Evolutionary conservation across 352 stramenopile genomes (phyloP).

Genomic region (Phytopythium helicoides): DNA sequence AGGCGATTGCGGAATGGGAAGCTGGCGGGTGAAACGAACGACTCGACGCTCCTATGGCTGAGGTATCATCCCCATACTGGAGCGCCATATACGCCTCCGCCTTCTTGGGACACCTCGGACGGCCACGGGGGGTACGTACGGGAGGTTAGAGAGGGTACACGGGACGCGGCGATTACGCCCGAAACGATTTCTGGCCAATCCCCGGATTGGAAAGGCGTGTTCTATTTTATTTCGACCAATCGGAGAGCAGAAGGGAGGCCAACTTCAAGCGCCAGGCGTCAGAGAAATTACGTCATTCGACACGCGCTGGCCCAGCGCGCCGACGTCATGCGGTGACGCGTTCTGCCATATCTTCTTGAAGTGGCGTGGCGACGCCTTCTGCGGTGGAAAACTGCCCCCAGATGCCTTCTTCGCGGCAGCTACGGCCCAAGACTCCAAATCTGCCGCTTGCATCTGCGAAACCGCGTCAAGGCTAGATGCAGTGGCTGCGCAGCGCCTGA

Average conservation of each 20-base stretch:
- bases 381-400: slow-evolving; percentile 2
- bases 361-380: slow-evolving; percentile 11
- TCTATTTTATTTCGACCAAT: slow-evolving; percentile 12
- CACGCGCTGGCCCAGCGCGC: not conserved
- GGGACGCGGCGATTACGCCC: too few species aligned
- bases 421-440: too few species aligned
- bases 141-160: too few species aligned
- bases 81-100: too few species aligned
- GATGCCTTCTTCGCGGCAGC: not conserved
- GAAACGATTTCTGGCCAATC: not conserved
- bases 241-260: not conserved
- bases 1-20: not conserved
- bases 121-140: too few species aligned
- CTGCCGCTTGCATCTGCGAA: too few species aligned
- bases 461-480: too few species aligned
- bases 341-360: slow-evolving; percentile 8
- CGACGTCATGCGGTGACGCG: slow-evolving; percentile 26
- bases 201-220: not conserved
- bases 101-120: not conserved
- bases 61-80: not conserved
- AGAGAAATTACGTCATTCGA: slow-evolving; percentile 21
- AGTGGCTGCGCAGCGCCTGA: too few species aligned
- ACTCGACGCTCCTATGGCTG: too few species aligned
- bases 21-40: too few species aligned
- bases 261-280: slow-evolving; percentile 6